Base-by-base conservation (phyloP, 768 basidiomycete species). In the Rhodocollybia butyracea region DNA sequence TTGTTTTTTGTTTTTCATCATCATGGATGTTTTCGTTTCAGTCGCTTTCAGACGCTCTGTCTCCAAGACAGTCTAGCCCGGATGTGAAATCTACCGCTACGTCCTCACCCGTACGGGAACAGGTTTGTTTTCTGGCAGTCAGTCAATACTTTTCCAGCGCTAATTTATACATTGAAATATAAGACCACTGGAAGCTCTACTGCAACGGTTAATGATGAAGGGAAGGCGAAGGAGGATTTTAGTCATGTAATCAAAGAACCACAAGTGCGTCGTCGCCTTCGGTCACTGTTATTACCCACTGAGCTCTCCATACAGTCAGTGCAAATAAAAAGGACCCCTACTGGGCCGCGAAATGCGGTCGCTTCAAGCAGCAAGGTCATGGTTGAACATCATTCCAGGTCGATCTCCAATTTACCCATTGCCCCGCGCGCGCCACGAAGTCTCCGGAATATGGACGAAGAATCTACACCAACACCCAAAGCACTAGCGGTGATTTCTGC, bases 281-380 rank as follows among this genome's bases (percentile, higher is more conserved):
- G 4, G 13, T n/a, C 31, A 6, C 4, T 11, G 10, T 6, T 26
- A 17, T 12, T 39, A 6, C 12, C 11, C 21, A n/a, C n/a, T n/a
- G n/a, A n/a, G n/a, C n/a, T n/a, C 6, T 48, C 43, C 43, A 6
- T 31, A 3, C 7, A n/a, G n/a, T n/a, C 19, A 12, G 19, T 27
- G 13, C 48, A 24, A 11, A 11, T 13, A 3, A 38, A 38, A 8
- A 27, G 6, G 8, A 42, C 31, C 6, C 51, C 51, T 17, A 53
- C 51, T 15, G 51, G 51, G 27, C 51, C 51, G 26, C 51, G 51
- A 31, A 71, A 72, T 59, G 66, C 73, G 6, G 61, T 71, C 8
- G 71, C 73, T 12, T 75, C 75, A 2, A 73, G 72, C 56, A 75
- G 73, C 60, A 75, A 70, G 57, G 55, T 64, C n/a, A 47, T 51